Conservation (phyloP, 129 eudicot species). For the Apium graveolens region DNA sequence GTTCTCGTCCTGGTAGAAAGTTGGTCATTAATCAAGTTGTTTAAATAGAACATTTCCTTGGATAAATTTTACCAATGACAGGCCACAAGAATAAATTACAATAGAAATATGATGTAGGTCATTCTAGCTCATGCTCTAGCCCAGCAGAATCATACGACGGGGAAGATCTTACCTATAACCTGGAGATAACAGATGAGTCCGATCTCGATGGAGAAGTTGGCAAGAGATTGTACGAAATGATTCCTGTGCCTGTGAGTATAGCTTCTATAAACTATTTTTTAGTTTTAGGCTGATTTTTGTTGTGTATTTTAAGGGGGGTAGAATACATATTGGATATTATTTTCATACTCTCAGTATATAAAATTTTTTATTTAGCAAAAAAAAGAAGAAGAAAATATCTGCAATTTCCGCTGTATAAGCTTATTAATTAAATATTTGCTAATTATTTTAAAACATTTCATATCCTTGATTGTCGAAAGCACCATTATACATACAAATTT, state of each 20-base stretch:
- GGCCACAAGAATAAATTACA: slow-evolving; percentile 40
- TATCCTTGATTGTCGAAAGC: not conserved
- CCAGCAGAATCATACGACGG: slow-evolving; percentile 71
- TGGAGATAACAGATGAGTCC: slow-evolving; percentile 73
- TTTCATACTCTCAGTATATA: not conserved
- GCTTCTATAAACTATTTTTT: not conserved
- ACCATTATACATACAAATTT: not conserved
- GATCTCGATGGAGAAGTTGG: slow-evolving; percentile 94
- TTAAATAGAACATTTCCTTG: not conserved
- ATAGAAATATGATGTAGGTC: slow-evolving; percentile 48
- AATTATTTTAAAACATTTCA: not conserved
- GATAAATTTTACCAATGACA: slow-evolving; percentile 18
- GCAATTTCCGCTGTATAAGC: not conserved
- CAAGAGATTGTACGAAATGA: slow-evolving; percentile 67
- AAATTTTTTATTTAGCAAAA: too few species aligned
- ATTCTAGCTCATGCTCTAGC: slow-evolving; percentile 73
- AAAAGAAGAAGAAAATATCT: not conserved
- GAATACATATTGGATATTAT: not conserved
- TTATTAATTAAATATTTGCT: not conserved
- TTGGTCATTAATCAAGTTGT: not conserved
- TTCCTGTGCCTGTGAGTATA: slow-evolving; percentile 78
- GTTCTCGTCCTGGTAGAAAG: not conserved
- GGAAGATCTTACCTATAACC: slow-evolving; percentile 45
- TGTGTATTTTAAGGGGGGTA: not conserved
- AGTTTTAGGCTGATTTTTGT: not conserved